Percentiles rank a stretch among this genome's conserved stretches.
Conservation (phyloP, 1,139 yeast species). For the Sugiyamaella pinicola region DNA sequence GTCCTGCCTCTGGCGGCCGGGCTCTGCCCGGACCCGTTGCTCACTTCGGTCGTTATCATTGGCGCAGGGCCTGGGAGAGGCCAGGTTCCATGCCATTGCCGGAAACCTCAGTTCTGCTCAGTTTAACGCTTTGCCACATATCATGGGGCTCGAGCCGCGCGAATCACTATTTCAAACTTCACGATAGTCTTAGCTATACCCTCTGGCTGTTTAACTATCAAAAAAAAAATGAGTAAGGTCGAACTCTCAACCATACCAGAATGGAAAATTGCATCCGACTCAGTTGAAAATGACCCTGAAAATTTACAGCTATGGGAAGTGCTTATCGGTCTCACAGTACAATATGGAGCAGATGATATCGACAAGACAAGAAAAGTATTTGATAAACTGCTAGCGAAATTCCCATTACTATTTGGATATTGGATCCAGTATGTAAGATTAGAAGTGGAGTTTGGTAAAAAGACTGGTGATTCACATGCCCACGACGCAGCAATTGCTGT, state of each 20-base stretch:
- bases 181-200: background rate
- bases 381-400: conserved; percentile 59
- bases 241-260: background rate
- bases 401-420: conserved; percentile 74
- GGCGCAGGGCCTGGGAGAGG: too few species aligned
- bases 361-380: conserved; percentile 42
- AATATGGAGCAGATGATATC: background rate
- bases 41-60: too few species aligned
- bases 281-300: conserved; percentile 41
- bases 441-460: conserved; percentile 53
- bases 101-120: too few species aligned
- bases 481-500: conserved; percentile 37
- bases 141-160: too few species aligned
- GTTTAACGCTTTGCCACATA: too few species aligned
- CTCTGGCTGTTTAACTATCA: background rate
- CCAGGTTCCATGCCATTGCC: too few species aligned
- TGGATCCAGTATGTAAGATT: conserved; percentile 77
- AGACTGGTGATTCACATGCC: background rate
- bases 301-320: conserved; percentile 53
- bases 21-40: background rate
- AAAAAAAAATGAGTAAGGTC: background rate
- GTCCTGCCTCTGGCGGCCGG: background rate
- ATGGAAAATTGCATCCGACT: conserved; percentile 30
- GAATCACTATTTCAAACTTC: background rate
- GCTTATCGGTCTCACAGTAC: conserved; percentile 44